Evolutionary conservation across 768 basidiomycete genomes (phyloP), one percentile per base, ranked within the genome.

Genomic region (Suillus sp.): DNA sequence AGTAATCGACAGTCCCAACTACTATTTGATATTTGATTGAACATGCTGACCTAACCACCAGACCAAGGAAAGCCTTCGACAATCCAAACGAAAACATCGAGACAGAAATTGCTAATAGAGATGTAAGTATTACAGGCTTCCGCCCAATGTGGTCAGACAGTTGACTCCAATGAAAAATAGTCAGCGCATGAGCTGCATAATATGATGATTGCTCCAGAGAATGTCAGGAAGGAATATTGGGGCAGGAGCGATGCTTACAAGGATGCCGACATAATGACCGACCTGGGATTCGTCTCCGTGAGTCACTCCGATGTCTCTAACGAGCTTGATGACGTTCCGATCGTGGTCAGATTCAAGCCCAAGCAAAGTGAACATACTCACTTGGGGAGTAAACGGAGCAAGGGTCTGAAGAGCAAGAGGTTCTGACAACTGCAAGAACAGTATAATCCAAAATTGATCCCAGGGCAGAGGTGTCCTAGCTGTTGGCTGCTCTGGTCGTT

Each of bases 331-430:
- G n/a, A 45, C 11, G 20, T 53, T 27, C 10, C 53, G 10, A 14
- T 10, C n/a, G 8, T 9, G 30, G n/a, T 14, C 5, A 47, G 13
- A 47, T 47, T 61, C 3, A 16, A 45, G 56, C 20, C 14, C 14
- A 45, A n/a, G 25, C 11, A 7, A 42, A 50, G 37, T 13, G 0
- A 42, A 25, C 4, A 27, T 7, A 60, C 81, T 32, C 66, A 88
- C 89, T 78, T 75, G 71, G 8, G 88, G 88, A 50, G 85, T 82
- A 69, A 91, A 92, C 0, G 91, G 91, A 50, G 84, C 84, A 63
- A 92, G 90, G 61, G 92, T 88, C 64, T 89, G 83, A 11, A 83
- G 84, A 7, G 90, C 87, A 62, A 93, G 71, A 5, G 90, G 89
- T 71, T 93, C 91, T 60, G 89, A 84, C 42, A 92, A 78, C 72